Conservation (phyloP, 2,329 filamentous ascomycete genomes). For the Orbilia blumenaviensis region DNA sequence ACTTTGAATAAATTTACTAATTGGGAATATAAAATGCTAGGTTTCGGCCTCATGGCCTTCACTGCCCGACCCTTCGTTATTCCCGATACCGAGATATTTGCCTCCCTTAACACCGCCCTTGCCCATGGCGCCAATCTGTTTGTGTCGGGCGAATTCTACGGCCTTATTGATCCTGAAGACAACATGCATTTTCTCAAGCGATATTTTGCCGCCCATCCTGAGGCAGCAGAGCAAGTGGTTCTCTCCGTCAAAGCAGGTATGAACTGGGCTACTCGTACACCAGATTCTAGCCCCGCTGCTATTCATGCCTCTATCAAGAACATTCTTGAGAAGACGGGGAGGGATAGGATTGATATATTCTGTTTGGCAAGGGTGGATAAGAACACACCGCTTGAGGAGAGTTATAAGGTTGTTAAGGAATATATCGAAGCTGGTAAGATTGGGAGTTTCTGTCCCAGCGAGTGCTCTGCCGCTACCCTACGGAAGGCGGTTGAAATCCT, state of each 20-base stretch:
- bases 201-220: conserved; percentile 71
- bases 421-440: conserved; percentile 67
- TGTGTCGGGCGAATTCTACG: conserved; percentile 75
- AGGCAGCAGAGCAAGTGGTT: conserved; percentile 70
- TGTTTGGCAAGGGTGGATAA: conserved; percentile 69
- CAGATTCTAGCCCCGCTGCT: conserved; percentile 67
- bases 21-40: no score
- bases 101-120: conserved; percentile 65
- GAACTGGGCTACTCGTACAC: conserved; percentile 60
- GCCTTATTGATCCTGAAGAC: conserved; percentile 68
- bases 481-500: conserved; percentile 62
- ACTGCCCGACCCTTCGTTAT: conserved; percentile 58
- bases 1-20: not conserved
- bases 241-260: conserved; percentile 71
- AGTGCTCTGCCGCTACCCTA: conserved; percentile 65
- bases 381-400: conserved; percentile 63
- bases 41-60: conserved; percentile 57
- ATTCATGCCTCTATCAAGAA: conserved; percentile 70
- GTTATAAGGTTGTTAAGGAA: conserved; percentile 63
- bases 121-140: conserved; percentile 66
- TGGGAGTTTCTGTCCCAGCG: conserved; percentile 66
- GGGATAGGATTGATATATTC: conserved; percentile 71
- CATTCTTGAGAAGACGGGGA: conserved; percentile 65
- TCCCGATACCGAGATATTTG: conserved; percentile 65
- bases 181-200: conserved; percentile 67